Evolutionary conservation across 768 basidiomycete species (phyloP).

Genomic region (Pisolithus microcarpus): DNA sequence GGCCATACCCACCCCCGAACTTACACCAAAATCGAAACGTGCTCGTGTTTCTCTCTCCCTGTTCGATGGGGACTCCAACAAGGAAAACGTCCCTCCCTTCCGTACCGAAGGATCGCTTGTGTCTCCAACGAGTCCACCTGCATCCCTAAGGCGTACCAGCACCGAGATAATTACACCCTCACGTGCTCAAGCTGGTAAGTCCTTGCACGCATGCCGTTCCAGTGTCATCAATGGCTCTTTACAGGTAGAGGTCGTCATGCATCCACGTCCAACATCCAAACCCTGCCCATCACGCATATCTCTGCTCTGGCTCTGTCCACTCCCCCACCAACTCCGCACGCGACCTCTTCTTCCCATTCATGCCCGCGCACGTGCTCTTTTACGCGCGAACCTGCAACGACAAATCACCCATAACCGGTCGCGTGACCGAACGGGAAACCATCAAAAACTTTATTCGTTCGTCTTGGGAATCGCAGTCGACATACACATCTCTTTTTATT

Average conservation of each 20-base stretch:
- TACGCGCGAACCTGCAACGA: constrained; percentile 67
- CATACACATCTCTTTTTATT: constrained; percentile 62
- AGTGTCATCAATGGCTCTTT: constrained; percentile 6
- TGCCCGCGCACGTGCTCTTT: constrained; percentile 61
- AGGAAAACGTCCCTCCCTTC: constrained; percentile 74
- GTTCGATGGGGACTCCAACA: constrained; percentile 54
- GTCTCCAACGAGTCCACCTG: constrained; percentile 32
- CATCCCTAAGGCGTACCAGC: constrained; percentile 34
- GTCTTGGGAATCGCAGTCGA: constrained; percentile 34
- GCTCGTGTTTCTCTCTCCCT: constrained; percentile 39
- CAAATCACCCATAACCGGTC: constrained; percentile 52
- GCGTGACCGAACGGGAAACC: constrained; percentile 51
- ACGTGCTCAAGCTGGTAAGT: constrained; percentile 40
- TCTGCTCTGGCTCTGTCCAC: constrained; percentile 43
- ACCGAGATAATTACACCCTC: constrained; percentile 34
- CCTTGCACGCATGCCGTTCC: neutral
- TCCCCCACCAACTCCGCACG: constrained; percentile 55
- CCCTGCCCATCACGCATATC: constrained; percentile 33
- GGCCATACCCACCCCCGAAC: constrained; percentile 43
- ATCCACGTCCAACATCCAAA: constrained; percentile 38
- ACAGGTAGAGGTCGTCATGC: constrained; percentile 41
- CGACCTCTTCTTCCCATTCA: constrained; percentile 36
- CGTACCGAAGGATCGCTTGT: constrained; percentile 31
- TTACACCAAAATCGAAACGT: constrained; percentile 61
- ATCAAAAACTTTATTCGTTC: constrained; percentile 55